Evolutionary conservation across 768 basidiomycete genomes (phyloP), one percentile per base, ranked within the genome.

Genomic region (Podaxis mareebaensis): DNA sequence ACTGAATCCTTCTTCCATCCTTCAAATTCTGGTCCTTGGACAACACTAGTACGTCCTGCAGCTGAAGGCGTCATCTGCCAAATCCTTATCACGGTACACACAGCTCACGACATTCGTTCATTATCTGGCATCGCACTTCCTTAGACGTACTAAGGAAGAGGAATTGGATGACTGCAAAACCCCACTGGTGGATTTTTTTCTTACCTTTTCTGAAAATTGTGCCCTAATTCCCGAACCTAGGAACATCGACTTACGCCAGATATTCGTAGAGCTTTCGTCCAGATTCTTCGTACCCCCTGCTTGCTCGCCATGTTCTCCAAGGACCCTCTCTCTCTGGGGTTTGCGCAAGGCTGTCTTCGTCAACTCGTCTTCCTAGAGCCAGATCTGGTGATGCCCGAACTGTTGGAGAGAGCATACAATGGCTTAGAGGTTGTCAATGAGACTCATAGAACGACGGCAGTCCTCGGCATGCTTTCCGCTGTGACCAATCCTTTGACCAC

Each of bases 1-100:
- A 93, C 91, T 5, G 96, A 99, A 71, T 88, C 90, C 0, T 96
- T 91, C 79, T 99, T 98, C 77, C 96, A 99, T 73, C 96, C 96
- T 1, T 93, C 92, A 3, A 97, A 97, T 71, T 88, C 88, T 33
- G 96, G 96, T 3, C 77, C 82, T 33, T 97, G 95, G 93, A 90
- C 93, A 3, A 72, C 83, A 60, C 71, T 78, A 64, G 87, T 90
- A 67, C 64, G 82, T 72, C 38, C 28, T 46, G 44, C 38, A 24
- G n/a, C 24, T 46, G 3, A 15, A 26, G 63, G 30, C 44, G 44
- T 24, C 42, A 59, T 42, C 53, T 39, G n/a, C 48, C 56, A 54
- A 3, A 53, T 30, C 64, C 57, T 60, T 52, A 67, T 65, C 64
- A 28, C n/a, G 4, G 38, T 24, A 24, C 26, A 56, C 56, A 40